These are phyloP conservation scores for Picochlorum sp. DNA, from an alignment of 139 green algal genomes.

Conservation along the genomic window DNA sequence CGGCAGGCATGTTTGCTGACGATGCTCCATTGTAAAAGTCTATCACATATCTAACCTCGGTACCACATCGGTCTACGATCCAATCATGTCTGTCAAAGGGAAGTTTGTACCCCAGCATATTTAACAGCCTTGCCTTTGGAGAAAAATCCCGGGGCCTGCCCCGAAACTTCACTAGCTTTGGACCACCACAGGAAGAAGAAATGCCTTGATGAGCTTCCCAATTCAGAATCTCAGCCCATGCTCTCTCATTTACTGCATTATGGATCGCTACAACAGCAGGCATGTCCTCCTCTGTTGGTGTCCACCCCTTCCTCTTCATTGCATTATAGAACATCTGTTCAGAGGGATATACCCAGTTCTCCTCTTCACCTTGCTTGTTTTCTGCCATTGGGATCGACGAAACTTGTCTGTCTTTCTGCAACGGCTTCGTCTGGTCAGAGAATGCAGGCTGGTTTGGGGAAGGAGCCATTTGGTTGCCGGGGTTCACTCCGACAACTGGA, in stretches of 20 bases:
- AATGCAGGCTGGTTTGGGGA: conserved; percentile 21
- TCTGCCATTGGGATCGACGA: conserved; percentile 27
- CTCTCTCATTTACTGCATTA: conserved; percentile 90
- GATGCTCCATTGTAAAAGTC: conserved; percentile 89
- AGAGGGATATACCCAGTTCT: conserved; percentile 74
- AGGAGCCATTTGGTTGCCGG: conserved; percentile 24
- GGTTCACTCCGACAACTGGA: conserved; percentile 26
- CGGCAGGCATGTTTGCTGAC: conserved; percentile 46
- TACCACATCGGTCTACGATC: conserved; percentile 80
- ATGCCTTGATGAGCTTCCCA: conserved; percentile 65
- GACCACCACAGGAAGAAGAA: conserved; percentile 44
- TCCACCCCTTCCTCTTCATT: conserved; percentile 87
- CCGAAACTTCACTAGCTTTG: conserved; percentile 61
- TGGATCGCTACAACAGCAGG: conserved; percentile 81
- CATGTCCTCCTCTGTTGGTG: conserved; percentile 71
- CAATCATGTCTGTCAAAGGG: conserved; percentile 96
- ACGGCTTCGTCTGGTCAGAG: conserved; percentile 25
- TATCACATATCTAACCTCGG: conserved; percentile 83
- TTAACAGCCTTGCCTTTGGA: conserved; percentile 85
- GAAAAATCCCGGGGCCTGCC: conserved; percentile 74
- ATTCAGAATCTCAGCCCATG: conserved; percentile 70
- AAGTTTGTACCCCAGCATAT: conserved; percentile 79
- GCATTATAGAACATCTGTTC: conserved; percentile 91
- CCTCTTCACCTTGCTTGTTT: conserved; percentile 1
- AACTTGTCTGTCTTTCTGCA: conserved; percentile 20